These are phyloP conservation scores for Angophora floribunda DNA, from an alignment of 345 rosid genomes.

Conservation along the genomic window DNA sequence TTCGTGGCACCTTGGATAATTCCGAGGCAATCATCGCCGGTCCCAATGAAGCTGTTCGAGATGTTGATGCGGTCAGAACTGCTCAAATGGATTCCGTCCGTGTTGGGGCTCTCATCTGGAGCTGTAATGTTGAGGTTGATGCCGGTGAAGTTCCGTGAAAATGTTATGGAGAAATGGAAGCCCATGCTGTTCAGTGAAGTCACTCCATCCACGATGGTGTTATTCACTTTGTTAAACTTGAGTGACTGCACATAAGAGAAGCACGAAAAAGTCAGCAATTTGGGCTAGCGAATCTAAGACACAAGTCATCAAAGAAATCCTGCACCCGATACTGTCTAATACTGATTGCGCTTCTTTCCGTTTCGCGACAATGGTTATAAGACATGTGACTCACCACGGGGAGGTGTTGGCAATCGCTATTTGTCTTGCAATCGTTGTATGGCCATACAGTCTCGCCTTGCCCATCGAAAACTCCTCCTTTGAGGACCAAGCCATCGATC, in stretches of 20 bases:
- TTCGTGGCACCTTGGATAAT: slow-evolving; percentile 19
- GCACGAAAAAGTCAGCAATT: neutral
- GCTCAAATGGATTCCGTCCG: slow-evolving; percentile 42
- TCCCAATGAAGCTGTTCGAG: slow-evolving; percentile 10
- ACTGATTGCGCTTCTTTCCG: neutral
- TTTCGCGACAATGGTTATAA: neutral
- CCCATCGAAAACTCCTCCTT: slow-evolving; percentile 64
- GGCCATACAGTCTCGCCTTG: slow-evolving; percentile 40
- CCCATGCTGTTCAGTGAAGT: slow-evolving; percentile 38
- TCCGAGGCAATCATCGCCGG: slow-evolving; percentile 45
- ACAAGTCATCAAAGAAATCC: neutral
- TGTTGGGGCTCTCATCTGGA: slow-evolving; percentile 44
- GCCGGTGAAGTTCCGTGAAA: slow-evolving; percentile 2
- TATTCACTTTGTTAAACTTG: slow-evolving; percentile 19
- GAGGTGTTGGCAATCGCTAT: slow-evolving; percentile 17
- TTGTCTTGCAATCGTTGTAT: slow-evolving; percentile 21
- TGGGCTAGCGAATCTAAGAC: neutral
- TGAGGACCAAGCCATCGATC: slow-evolving; percentile 29
- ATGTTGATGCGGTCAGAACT: neutral
- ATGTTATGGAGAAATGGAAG: slow-evolving; percentile 37
- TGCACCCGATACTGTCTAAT: neutral
- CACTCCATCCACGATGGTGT: slow-evolving; percentile 17
- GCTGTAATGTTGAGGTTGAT: slow-evolving; percentile 29
- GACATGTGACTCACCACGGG: slow-evolving; percentile 27
- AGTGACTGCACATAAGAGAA: slow-evolving; percentile 22